A percentile compares a stretch with the other conserved stretches of the same genome.
Evolutionary conservation across 2,329 filamentous ascomycete genomes (phyloP).

Genomic region (Capronia americana): DNA sequence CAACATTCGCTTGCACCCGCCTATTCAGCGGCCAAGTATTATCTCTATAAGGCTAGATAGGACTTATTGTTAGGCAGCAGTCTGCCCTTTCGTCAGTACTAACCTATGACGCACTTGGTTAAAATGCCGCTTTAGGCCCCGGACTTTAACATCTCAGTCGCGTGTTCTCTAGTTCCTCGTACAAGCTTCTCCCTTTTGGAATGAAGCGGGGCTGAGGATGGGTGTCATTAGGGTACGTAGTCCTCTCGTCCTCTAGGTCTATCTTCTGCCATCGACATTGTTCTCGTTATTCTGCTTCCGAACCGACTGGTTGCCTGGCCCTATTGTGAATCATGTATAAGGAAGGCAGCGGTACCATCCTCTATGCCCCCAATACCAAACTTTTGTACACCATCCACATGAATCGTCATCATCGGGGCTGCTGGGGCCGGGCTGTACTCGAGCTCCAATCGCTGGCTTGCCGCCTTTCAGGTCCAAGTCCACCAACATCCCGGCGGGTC

Average conservation of each 20-base stretch:
- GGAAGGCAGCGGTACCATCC: neutral
- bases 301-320: neutral
- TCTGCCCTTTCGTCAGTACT: neutral
- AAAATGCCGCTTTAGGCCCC: neutral
- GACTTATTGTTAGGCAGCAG: neutral
- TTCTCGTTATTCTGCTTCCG: neutral
- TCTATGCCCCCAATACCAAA: neutral
- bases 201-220: neutral
- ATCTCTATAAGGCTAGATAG: neutral
- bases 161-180: neutral
- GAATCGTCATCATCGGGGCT: neutral
- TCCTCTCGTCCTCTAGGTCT: neutral
- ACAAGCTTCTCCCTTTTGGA: neutral
- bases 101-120: neutral
- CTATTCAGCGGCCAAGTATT: neutral
- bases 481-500: conserved; percentile 25
- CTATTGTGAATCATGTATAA: neutral
- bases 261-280: neutral
- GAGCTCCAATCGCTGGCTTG: conserved; percentile 33
- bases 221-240: neutral
- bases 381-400: neutral
- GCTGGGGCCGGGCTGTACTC: conserved; percentile 29
- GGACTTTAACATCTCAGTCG: neutral
- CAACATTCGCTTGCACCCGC: neutral
- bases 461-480: conserved; percentile 16